Conservation (phyloP, 2,329 filamentous ascomycete genomes). For the Leptosphaerulina australis region DNA sequence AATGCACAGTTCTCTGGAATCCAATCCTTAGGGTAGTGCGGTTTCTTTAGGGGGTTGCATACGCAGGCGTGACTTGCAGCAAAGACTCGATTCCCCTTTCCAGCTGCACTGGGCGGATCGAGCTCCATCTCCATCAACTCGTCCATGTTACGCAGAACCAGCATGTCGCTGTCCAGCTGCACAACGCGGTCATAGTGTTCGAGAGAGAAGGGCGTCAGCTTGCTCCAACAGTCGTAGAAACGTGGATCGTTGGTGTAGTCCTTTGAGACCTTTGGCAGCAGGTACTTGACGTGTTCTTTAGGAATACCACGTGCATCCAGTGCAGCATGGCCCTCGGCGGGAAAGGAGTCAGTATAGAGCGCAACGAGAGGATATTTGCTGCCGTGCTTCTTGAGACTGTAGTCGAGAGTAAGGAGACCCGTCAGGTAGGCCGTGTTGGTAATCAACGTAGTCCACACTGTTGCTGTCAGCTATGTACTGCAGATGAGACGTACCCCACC, state of each 20-base stretch:
- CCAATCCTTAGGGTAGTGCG: conserved; percentile 80
- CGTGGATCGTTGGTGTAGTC: conserved; percentile 79
- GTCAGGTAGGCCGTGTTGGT: conserved; percentile 83
- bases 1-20: conserved; percentile 66
- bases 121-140: conserved; percentile 85
- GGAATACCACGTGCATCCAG: conserved; percentile 73
- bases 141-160: conserved; percentile 84
- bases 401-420: conserved; percentile 80
- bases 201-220: conserved; percentile 78
- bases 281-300: conserved; percentile 71
- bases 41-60: conserved; percentile 79
- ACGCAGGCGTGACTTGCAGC: conserved; percentile 84
- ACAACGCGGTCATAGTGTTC: conserved; percentile 79
- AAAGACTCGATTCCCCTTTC: conserved; percentile 70
- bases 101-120: conserved; percentile 61
- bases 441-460: conserved; percentile 87
- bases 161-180: conserved; percentile 87
- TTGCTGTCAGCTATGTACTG: conserved; percentile 16
- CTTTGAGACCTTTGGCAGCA: conserved; percentile 68
- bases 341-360: conserved; percentile 81
- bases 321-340: conserved; percentile 68
- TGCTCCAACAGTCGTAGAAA: conserved; percentile 91
- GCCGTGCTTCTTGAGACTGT: conserved; percentile 69
- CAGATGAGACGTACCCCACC: conserved; percentile 7
- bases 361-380: conserved; percentile 80